Percentiles rank a stretch among this genome's conserved stretches.
Conservation (phyloP, 108 stramenopile genomes). For the Fistulifera pelliculosa region DNA sequence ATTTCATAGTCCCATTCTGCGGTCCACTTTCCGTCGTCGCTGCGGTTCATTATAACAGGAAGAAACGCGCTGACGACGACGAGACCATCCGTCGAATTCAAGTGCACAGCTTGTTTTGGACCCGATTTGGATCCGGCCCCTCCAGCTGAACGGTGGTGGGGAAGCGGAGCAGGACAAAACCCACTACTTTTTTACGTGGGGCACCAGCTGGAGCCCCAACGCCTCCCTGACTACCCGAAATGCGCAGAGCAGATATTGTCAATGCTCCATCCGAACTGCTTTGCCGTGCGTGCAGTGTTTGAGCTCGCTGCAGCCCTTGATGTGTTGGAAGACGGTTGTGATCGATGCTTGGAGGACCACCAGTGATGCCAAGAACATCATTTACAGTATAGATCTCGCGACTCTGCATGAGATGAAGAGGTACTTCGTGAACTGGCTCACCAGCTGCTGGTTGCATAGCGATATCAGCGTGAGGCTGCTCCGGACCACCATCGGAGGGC, state of each 20-base stretch:
- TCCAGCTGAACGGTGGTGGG: slow-evolving; percentile 9
- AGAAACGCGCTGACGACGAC: slow-evolving; percentile 85
- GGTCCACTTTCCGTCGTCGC: slow-evolving; percentile 51
- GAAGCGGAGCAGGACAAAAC: slow-evolving; percentile 59
- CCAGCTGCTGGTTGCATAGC: slow-evolving; percentile 9
- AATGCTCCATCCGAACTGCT: slow-evolving; percentile 10
- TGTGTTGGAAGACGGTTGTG: slow-evolving; percentile 36
- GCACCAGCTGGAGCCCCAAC: slow-evolving; percentile 1
- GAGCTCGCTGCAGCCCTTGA: slow-evolving; percentile 13
- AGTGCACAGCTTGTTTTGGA: slow-evolving; percentile 45
- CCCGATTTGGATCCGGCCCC: neutral
- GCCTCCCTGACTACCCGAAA: neutral
- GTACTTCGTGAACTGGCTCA: slow-evolving; percentile 33
- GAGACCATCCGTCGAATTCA: slow-evolving; percentile 76
- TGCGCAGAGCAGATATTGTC: slow-evolving; percentile 12
- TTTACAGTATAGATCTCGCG: slow-evolving; percentile 65
- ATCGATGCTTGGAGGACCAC: slow-evolving; percentile 56
- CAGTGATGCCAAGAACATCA: slow-evolving; percentile 56
- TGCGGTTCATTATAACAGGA: slow-evolving; percentile 70
- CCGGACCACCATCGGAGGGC: slow-evolving; percentile 31
- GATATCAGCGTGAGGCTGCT: slow-evolving; percentile 9
- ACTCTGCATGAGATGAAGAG: slow-evolving; percentile 43
- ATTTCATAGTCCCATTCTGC: slow-evolving; percentile 96
- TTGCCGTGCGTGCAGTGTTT: slow-evolving; percentile 12
- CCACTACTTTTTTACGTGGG: slow-evolving; percentile 56